phyloP scores from a whole-genome alignment of 139 green algal species.

The Pseudopediastrum boryanum region DNA sequence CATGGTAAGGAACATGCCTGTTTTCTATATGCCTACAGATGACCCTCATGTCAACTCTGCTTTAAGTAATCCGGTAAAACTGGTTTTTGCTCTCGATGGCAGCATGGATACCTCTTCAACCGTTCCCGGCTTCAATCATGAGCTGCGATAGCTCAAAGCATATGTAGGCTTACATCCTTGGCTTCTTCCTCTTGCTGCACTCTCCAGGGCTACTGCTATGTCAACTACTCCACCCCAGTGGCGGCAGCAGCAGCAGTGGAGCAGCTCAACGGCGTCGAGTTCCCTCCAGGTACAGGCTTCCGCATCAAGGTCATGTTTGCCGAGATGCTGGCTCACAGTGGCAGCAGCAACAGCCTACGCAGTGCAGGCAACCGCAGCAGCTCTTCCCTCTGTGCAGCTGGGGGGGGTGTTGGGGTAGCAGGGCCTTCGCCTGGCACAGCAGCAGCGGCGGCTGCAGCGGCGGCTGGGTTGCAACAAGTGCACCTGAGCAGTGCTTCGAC shows the following conservation, averaged over 20 bases:
- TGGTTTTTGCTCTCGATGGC: no score
- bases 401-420: neutral
- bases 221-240: conserved; percentile 83
- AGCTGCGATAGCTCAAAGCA: conserved; percentile 31
- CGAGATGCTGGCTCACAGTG: conserved; percentile 31
- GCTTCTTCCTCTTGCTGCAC: neutral
- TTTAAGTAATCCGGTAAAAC: no score
- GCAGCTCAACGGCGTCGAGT: conserved; percentile 87
- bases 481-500: neutral
- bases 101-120: no score
- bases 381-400: neutral
- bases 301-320: conserved; percentile 77
- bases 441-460: neutral
- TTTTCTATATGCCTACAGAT: no score
- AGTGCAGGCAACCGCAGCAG: neutral
- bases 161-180: neutral
- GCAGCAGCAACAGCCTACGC: neutral
- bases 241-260: conserved; percentile 71
- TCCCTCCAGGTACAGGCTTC: conserved; percentile 74
- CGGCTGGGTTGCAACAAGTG: neutral
- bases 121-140: no score
- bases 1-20: no score
- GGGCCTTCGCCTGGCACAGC: neutral
- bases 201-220: conserved; percentile 84
- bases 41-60: no score